Percentiles rank a stretch among this genome's conserved stretches.
Conservation (phyloP, 176 grass and related monocot genomes). For the Rhipidocladum racemiflorum region DNA sequence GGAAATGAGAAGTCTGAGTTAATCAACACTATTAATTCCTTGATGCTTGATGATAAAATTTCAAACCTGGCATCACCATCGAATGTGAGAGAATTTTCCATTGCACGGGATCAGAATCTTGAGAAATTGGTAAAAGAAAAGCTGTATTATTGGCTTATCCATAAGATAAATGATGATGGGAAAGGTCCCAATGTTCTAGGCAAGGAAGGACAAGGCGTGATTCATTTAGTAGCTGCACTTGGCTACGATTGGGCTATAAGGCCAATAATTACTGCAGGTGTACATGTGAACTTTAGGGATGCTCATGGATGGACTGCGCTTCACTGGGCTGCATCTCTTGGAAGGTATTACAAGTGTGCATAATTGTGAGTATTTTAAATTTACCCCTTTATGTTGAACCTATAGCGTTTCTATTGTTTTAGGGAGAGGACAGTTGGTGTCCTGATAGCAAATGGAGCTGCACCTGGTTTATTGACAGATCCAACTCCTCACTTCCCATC, state of each 20-base stretch:
- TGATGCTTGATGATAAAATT: conserved; percentile 75
- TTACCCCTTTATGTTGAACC: background rate
- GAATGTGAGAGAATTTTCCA: conserved; percentile 44
- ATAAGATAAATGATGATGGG: conserved; percentile 76
- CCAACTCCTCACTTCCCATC: conserved; percentile 73
- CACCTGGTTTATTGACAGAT: conserved; percentile 79
- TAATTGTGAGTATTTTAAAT: background rate
- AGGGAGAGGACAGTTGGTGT: conserved; percentile 72
- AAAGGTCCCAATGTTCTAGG: conserved; percentile 90
- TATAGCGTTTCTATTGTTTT: conserved; percentile 27
- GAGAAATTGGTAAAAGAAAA: conserved; percentile 86
- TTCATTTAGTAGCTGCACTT: conserved; percentile 94
- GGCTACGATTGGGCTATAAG: conserved; percentile 96
- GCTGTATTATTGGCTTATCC: conserved; percentile 76
- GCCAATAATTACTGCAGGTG: conserved; percentile 77
- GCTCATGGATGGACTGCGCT: conserved; percentile 93
- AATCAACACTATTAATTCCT: conserved; percentile 65
- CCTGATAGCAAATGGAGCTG: conserved; percentile 73
- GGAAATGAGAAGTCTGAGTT: conserved; percentile 57
- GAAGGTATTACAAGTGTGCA: conserved; percentile 57
- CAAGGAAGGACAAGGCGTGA: conserved; percentile 86
- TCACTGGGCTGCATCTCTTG: conserved; percentile 94
- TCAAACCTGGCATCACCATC: conserved; percentile 25
- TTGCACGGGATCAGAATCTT: conserved; percentile 49
- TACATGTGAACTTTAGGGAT: conserved; percentile 97